Conservation (phyloP, 805 yeast species). For the Saccharomyces cerevisiae region DNA sequence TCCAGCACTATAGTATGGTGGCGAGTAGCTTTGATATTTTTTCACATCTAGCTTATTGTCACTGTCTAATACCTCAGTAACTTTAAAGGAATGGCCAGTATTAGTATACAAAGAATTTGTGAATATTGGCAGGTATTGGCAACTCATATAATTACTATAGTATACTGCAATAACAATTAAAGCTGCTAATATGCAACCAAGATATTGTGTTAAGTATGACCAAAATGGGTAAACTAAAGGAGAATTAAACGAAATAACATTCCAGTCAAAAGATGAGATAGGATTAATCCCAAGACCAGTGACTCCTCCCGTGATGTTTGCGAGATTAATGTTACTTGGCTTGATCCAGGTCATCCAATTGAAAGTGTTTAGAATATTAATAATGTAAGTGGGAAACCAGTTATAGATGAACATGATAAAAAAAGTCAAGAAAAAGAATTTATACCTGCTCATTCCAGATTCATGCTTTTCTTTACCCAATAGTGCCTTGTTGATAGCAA, state of each 20-base stretch:
- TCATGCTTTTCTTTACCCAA: conserved; percentile 30
- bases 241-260: conserved; percentile 27
- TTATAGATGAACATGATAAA: conserved; percentile 33
- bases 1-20: conserved; percentile 61
- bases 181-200: conserved; percentile 31
- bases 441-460: conserved; percentile 31
- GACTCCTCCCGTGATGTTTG: conserved; percentile 40
- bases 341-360: conserved; percentile 55
- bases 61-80: conserved; percentile 38
- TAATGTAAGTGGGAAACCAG: conserved; percentile 41
- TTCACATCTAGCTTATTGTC: conserved; percentile 38
- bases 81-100: conserved; percentile 40
- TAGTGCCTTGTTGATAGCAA: conserved; percentile 43
- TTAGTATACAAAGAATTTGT: conserved; percentile 47
- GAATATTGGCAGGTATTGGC: conserved; percentile 36
- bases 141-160: conserved; percentile 36
- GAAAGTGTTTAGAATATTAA: conserved; percentile 36
- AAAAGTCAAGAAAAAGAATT: conserved; percentile 29
- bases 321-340: conserved; percentile 42
- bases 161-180: conserved; percentile 31
- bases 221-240: conserved; percentile 41
- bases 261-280: conserved; percentile 47
- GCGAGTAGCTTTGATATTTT: conserved; percentile 48
- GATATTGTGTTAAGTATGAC: conserved; percentile 26
- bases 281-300: conserved; percentile 48